Base-by-base conservation (phyloP, 1,284 basidiomycete genomes). In the Gomphus bonarii region DNA sequence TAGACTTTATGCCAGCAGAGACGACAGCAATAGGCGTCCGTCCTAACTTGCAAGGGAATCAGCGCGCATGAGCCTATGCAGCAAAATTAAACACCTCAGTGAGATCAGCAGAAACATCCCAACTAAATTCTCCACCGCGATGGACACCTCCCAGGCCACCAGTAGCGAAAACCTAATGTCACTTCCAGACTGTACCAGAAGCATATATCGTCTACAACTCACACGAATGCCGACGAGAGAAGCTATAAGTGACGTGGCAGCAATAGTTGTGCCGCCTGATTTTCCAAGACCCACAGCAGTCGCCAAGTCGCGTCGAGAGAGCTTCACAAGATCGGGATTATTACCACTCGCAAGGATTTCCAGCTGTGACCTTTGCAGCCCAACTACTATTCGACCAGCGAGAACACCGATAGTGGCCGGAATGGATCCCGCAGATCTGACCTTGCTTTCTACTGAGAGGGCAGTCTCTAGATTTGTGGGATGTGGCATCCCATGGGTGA, bases 1-100 rank as follows among this genome's bases (percentile, higher is more conserved):
- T 98, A 0, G 90, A 94, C 68, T 99, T 99, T 36, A 92, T 86
- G 3, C 97, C 97, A 1, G 94, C 90, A 43, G 95, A 97, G 22
- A 99, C 85, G 40, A 99, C 79, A 8, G 89, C 90, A 58, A 97
- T 89, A 22, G 88, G 85, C 62, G 88, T 93, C 22, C 89, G 79
- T 25, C 88, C 78, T 42, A 97, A 78, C 67, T 80, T 77, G 25
- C 3, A 20, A 30, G 73, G 14, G 97, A 73, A 68, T 97, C 94
- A 8, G 94, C n/a, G 3, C 14, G n/a, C 28, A 91, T n/a, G 92
- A 95, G 20, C 99, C 75, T 91, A 91, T 95, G 62, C 42, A 8
- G 36, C 33, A 25, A 51, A 51, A 48, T 40, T 36, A 57, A 40
- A 44, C 14, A 46, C 43, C n/a, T 50, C 40, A 14, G 47, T 64